Evolutionary conservation across 2,329 filamentous ascomycete species (phyloP).

Genomic region (Calonectria pseudoreteaudii): DNA sequence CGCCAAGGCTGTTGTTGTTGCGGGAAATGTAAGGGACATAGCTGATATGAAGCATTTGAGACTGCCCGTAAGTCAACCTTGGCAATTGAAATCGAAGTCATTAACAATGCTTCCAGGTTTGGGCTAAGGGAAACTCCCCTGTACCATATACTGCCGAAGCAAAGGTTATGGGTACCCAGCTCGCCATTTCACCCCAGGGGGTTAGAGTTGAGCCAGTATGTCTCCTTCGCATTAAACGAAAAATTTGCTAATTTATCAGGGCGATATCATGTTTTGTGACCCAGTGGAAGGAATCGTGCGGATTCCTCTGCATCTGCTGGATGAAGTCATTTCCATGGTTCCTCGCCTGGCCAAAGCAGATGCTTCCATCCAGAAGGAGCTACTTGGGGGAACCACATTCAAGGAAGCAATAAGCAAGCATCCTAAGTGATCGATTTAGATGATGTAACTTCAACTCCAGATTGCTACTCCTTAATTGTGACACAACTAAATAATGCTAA

Average conservation of each 20-base stretch:
- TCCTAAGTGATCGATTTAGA: background rate
- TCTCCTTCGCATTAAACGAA: too few relatives aligned
- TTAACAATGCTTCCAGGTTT: background rate
- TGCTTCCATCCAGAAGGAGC: background rate
- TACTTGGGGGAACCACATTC: background rate
- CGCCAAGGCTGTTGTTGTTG: background rate
- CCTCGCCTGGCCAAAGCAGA: background rate
- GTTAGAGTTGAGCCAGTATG: background rate
- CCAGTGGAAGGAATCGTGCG: background rate
- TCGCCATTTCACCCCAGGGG: background rate
- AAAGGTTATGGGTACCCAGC: background rate
- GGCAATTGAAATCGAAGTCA: fast-evolving
- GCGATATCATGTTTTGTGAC: background rate
- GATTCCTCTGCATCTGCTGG: background rate
- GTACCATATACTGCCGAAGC: background rate
- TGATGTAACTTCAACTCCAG: background rate
- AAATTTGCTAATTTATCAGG: background rate
- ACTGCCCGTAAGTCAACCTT: background rate
- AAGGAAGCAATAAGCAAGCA: background rate
- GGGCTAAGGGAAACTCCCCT: background rate
- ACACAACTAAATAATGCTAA: too few relatives aligned
- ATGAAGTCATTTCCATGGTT: background rate
- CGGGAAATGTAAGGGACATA: background rate
- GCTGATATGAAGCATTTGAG: background rate
- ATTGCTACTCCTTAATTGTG: too few relatives aligned